Conservation (phyloP, 495 filamentous ascomycete genomes). For the Aspergillus taichungensis region DNA sequence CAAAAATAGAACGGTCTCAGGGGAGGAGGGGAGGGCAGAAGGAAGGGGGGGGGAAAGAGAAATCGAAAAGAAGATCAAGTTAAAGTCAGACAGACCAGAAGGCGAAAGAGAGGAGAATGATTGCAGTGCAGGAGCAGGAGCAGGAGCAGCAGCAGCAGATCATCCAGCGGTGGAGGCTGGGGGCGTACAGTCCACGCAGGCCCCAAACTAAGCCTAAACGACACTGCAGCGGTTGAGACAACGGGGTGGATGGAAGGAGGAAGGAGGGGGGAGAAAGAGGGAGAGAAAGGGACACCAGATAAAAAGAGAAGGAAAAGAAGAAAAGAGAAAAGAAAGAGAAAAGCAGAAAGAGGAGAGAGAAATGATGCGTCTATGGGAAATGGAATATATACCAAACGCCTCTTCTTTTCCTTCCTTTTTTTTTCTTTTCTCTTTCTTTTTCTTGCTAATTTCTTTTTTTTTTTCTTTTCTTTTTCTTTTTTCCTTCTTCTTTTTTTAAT, state of each 20-base stretch:
- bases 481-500: no score
- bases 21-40: conserved; percentile 13
- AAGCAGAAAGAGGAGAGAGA: conserved; percentile 10
- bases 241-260: not conserved
- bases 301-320: conserved; percentile 1
- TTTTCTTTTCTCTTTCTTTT: not conserved
- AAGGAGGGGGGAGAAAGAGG: not conserved
- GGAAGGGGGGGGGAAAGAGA: conserved; percentile 12
- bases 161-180: conserved; percentile 20
- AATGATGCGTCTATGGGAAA: not conserved
- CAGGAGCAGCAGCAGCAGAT: conserved; percentile 15
- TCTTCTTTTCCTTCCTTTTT: conserved; percentile 6
- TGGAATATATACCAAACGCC: no score
- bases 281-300: conserved; percentile 2
- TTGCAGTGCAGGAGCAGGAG: conserved; percentile 16
- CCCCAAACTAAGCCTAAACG: conserved; percentile 13
- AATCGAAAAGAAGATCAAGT: conserved; percentile 10
- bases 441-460: not conserved
- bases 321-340: conserved; percentile 2
- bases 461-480: conserved; percentile 4
- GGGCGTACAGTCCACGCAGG: conserved; percentile 21
- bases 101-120: conserved; percentile 17
- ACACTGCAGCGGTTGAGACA: conserved; percentile 9
- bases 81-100: conserved; percentile 11
- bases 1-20: conserved; percentile 24